Percentiles rank a stretch among this genome's conserved stretches.
Conservation (phyloP, 257 asterid genomes). For the Nicotiana paniculata region DNA sequence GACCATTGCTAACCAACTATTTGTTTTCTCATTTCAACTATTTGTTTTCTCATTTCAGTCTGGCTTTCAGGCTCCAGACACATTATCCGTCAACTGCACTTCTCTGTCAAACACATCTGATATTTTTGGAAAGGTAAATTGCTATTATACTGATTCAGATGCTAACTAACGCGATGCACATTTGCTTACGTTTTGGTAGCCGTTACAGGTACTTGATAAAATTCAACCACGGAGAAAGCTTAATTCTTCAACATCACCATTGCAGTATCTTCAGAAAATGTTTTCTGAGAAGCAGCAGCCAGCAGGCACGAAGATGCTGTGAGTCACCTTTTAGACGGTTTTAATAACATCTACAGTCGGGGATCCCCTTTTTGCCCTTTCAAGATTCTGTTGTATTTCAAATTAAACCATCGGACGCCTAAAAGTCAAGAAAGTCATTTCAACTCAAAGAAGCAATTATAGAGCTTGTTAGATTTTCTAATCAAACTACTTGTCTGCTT, state of each 20-base stretch:
- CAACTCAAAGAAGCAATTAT: not conserved
- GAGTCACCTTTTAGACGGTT: conserved; percentile 17
- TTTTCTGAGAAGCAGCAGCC: conserved; percentile 54
- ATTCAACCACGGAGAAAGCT: conserved; percentile 29
- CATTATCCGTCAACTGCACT: conserved; percentile 71
- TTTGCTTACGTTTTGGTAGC: conserved; percentile 2
- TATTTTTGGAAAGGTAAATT: conserved; percentile 76
- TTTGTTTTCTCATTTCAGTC: conserved; percentile 34
- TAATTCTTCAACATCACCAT: conserved; percentile 31
- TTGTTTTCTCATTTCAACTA: conserved; percentile 14
- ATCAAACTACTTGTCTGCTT: conserved; percentile 4
- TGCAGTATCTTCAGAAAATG: conserved; percentile 55
- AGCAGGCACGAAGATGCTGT: conserved; percentile 60
- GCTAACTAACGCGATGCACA: not conserved
- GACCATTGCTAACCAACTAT: not conserved
- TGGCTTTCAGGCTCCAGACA: conserved; percentile 53
- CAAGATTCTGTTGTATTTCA: not conserved
- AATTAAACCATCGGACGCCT: not conserved
- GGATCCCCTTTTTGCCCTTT: not conserved
- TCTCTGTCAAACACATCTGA: conserved; percentile 67
- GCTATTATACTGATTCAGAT: not conserved
- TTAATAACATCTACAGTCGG: not conserved
- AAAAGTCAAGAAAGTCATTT: not conserved
- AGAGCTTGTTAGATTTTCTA: not conserved
- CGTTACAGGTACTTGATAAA: conserved; percentile 54